These are phyloP conservation scores for Dictyostelium intermedium DNA, from an alignment of 78 protist species.

Conservation along the genomic window DNA sequence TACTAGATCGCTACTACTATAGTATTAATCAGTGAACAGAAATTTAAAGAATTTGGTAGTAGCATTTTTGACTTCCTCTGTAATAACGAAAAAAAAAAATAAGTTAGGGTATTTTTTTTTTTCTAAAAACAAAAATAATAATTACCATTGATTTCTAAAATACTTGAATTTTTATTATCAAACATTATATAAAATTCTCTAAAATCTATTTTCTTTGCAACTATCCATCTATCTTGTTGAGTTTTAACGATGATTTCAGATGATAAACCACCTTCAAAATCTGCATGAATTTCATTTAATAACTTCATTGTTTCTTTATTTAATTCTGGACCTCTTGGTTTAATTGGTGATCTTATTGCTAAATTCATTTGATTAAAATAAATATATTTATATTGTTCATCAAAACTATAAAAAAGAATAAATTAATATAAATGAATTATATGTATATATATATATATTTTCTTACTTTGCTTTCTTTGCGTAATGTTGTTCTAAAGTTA, in stretches of 20 bases:
- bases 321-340: conserved; percentile 41
- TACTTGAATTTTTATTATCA: conserved; percentile 63
- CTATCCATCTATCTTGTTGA: conserved; percentile 79
- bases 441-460: too few species aligned
- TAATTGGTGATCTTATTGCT: conserved; percentile 83
- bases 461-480: conserved; percentile 48
- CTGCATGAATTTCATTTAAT: conserved; percentile 77
- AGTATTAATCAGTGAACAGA: conserved; percentile 41
- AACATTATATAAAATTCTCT: conserved; percentile 85
- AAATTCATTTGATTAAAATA: conserved; percentile 90
- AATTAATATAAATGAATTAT: not conserved
- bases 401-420: conserved; percentile 28
- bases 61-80: conserved; percentile 69
- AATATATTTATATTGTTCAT: conserved; percentile 81
- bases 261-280: conserved; percentile 62
- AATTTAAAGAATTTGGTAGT: conserved; percentile 44
- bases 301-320: conserved; percentile 69
- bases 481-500: conserved; percentile 30
- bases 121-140: not conserved
- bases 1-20: not conserved
- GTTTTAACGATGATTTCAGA: conserved; percentile 57
- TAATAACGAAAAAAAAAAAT: not conserved
- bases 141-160: conserved; percentile 82
- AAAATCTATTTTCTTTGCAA: conserved; percentile 81
- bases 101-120: not conserved